These are phyloP conservation scores for Amanita exitialis DNA, from an alignment of 768 basidiomycete species.

Conservation along the genomic window DNA sequence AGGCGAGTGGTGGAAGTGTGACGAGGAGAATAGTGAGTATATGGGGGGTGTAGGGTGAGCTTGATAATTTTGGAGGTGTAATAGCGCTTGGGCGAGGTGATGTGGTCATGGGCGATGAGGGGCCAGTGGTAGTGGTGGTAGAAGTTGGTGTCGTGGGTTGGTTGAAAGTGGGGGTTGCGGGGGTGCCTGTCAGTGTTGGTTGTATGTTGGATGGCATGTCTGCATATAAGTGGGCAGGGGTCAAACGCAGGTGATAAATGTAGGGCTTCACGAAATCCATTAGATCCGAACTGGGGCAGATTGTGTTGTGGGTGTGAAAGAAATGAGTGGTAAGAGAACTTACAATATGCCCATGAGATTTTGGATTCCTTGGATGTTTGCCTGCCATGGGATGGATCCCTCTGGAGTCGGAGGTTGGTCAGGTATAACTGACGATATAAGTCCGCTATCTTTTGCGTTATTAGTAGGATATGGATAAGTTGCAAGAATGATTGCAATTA, in stretches of 20 bases:
- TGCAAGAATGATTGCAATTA: slow-evolving; percentile 58
- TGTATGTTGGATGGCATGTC: slow-evolving; percentile 15
- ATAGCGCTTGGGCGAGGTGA: background rate
- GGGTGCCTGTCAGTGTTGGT: slow-evolving; percentile 10
- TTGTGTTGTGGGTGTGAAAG: background rate
- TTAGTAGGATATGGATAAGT: slow-evolving; percentile 42
- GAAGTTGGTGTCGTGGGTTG: background rate
- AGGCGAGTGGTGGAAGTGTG: slow-evolving; percentile 39
- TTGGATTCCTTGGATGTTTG: slow-evolving; percentile 83
- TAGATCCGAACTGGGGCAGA: slow-evolving; percentile 42
- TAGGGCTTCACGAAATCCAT: slow-evolving; percentile 45
- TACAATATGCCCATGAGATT: slow-evolving; percentile 84
- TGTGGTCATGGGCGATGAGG: background rate
- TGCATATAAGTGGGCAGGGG: slow-evolving; percentile 25
- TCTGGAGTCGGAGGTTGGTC: slow-evolving; percentile 35
- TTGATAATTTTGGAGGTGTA: slow-evolving; percentile 3
- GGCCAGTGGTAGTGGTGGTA: background rate
- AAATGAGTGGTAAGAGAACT: slow-evolving; percentile 16
- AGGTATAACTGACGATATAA: slow-evolving; percentile 17
- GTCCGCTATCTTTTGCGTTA: slow-evolving; percentile 6
- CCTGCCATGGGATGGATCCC: slow-evolving; percentile 71
- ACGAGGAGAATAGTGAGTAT: slow-evolving; percentile 40
- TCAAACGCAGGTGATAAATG: slow-evolving; percentile 40
- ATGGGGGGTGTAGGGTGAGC: slow-evolving; percentile 41
- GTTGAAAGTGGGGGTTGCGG: background rate